Evolutionary conservation across 2,329 filamentous ascomycete genomes (phyloP).

Genomic region (Arthroderma sp.): DNA sequence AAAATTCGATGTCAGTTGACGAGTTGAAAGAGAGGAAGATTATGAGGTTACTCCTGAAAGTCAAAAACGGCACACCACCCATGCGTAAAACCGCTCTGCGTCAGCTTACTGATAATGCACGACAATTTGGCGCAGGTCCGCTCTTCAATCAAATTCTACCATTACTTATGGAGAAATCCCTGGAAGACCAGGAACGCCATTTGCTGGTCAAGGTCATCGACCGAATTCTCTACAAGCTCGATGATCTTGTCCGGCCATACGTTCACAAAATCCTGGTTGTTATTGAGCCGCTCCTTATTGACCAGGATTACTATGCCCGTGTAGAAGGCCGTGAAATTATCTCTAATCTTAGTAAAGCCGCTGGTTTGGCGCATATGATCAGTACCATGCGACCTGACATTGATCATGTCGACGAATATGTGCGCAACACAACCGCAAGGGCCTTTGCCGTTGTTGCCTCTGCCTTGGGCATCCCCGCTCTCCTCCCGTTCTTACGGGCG

Average conservation of each 20-base stretch:
- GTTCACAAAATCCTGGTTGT: conserved; percentile 98
- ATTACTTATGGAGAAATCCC: conserved; percentile 91
- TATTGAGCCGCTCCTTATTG: conserved; percentile 96
- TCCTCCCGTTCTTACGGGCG: conserved; percentile 86
- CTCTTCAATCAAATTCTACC: conserved; percentile 97
- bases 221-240: conserved; percentile 93
- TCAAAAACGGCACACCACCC: conserved; percentile 97
- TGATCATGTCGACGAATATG: conserved; percentile 95
- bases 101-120: conserved; percentile 93
- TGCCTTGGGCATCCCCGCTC: conserved; percentile 84
- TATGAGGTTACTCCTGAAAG: conserved; percentile 89
- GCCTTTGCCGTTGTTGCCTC: conserved; percentile 96
- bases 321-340: conserved; percentile 98
- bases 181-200: conserved; percentile 97
- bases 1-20: conserved; percentile 82
- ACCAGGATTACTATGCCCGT: conserved; percentile 97
- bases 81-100: conserved; percentile 97
- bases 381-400: conserved; percentile 98
- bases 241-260: conserved; percentile 88
- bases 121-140: conserved; percentile 84
- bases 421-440: conserved; percentile 91
- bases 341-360: conserved; percentile 91
- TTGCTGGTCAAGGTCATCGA: conserved; percentile 98
- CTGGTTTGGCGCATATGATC: conserved; percentile 96
- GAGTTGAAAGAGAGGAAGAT: conserved; percentile 97